Conservation (phyloP, 2,329 filamentous ascomycete genomes). For the Herpotrichia juniperi region DNA sequence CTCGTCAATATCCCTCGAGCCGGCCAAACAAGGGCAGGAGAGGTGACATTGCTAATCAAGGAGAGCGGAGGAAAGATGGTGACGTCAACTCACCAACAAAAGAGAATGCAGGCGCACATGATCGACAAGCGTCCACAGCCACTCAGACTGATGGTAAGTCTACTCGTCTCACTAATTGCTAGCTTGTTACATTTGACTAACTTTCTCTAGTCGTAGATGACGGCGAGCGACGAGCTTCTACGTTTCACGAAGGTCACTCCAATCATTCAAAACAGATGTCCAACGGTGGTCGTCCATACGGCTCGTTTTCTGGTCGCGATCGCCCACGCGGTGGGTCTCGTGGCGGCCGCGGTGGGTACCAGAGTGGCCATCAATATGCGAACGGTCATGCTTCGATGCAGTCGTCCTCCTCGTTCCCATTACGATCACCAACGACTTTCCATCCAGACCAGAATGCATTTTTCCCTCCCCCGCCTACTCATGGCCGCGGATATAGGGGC, state of each 20-base stretch:
- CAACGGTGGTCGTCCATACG: slow-evolving; percentile 38
- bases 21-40: slow-evolving; percentile 38
- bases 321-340: slow-evolving; percentile 57
- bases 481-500: slow-evolving; percentile 55
- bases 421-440: slow-evolving; percentile 45
- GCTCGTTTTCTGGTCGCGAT: slow-evolving; percentile 47
- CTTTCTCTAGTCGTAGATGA: slow-evolving; percentile 21
- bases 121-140: slow-evolving; percentile 36
- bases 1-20: slow-evolving; percentile 37
- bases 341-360: slow-evolving; percentile 48
- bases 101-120: slow-evolving; percentile 33
- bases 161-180: not conserved
- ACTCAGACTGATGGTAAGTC: slow-evolving; percentile 41
- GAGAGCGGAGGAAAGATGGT: slow-evolving; percentile 41
- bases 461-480: slow-evolving; percentile 34
- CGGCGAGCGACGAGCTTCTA: slow-evolving; percentile 34
- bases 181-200: not conserved
- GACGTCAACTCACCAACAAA: slow-evolving; percentile 36
- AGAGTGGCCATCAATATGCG: slow-evolving; percentile 44
- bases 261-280: slow-evolving; percentile 30
- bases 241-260: slow-evolving; percentile 35
- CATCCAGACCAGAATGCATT: slow-evolving; percentile 42
- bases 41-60: slow-evolving; percentile 32
- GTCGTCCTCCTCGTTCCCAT: slow-evolving; percentile 40
- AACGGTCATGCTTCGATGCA: slow-evolving; percentile 47